Conservation (phyloP, 768 basidiomycete species). For the Kondoa malvinella region DNA sequence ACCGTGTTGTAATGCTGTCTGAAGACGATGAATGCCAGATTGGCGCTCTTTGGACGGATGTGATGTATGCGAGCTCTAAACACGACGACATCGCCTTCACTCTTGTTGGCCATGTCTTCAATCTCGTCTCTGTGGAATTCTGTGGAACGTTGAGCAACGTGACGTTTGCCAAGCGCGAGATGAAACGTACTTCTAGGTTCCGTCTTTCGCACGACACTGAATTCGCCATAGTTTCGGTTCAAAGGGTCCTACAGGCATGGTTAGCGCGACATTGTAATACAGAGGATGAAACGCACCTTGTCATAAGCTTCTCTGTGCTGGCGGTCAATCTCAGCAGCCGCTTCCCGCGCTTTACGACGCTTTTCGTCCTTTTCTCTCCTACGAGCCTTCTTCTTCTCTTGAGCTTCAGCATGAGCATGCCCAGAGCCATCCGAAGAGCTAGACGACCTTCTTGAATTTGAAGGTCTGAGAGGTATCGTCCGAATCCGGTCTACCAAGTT, state of each 20-base stretch:
- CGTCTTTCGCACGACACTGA: slow-evolving; percentile 2
- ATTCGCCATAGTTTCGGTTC: slow-evolving; percentile 51
- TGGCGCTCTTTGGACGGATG: slow-evolving; percentile 63
- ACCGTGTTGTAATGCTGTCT: slow-evolving; percentile 71
- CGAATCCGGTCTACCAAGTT: not conserved
- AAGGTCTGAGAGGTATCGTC: not conserved
- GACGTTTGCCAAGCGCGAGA: slow-evolving; percentile 1
- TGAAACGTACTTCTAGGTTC: not conserved
- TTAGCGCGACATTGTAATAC: not conserved
- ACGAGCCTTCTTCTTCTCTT: not conserved
- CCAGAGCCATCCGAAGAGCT: not conserved
- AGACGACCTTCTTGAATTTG: not conserved
- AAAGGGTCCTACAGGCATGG: slow-evolving; percentile 42
- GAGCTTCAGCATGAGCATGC: not conserved
- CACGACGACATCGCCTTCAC: slow-evolving; percentile 57
- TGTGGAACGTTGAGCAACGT: slow-evolving; percentile 11
- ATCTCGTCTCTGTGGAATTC: slow-evolving; percentile 48
- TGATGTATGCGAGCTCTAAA: slow-evolving; percentile 83
- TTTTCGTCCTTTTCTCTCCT: not conserved
- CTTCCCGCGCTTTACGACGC: not conserved
- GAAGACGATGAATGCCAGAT: slow-evolving; percentile 80
- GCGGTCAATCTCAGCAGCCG: not conserved
- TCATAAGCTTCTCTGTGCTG: not conserved
- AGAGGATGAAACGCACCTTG: not conserved
- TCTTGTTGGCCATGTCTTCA: slow-evolving; percentile 43